Evolutionary conservation across 1,139 yeast genomes (phyloP).

Genomic region (Yamadazyma conglobata): DNA sequence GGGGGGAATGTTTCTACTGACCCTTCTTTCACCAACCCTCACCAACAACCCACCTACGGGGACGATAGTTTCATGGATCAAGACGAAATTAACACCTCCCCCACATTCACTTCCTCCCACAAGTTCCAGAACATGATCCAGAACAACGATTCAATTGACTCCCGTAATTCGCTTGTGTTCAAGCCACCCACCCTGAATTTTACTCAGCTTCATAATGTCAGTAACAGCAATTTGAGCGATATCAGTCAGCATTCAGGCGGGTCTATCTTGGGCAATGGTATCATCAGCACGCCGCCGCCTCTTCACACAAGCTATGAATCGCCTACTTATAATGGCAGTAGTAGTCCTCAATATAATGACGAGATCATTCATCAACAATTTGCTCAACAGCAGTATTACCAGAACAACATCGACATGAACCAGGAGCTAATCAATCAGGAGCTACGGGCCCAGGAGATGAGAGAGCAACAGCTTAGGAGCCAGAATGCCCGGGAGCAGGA

Average conservation of each 20-base stretch:
- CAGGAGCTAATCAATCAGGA: conserved; percentile 3
- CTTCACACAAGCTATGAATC: conserved; percentile 6
- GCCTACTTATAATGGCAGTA: conserved; percentile 1
- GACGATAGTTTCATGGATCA: conserved; percentile 44
- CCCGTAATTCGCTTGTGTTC: conserved; percentile 31
- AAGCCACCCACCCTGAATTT: conserved; percentile 38
- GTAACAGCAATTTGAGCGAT: conserved; percentile 35
- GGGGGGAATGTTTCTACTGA: background rate
- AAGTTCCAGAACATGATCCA: conserved; percentile 14
- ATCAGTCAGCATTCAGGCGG: conserved; percentile 13
- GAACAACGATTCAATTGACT: conserved; percentile 26
- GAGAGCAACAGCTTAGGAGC: conserved; percentile 2
- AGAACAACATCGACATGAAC: conserved; percentile 2
- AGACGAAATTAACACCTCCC: conserved; percentile 24
- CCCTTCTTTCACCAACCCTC: too few species aligned
- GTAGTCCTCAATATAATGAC: conserved; percentile 18
- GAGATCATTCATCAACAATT: conserved; percentile 16
- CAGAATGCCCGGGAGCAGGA: conserved; percentile 8
- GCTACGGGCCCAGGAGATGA: conserved; percentile 2
- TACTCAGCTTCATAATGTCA: conserved; percentile 41
- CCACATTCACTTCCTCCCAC: conserved; percentile 15
- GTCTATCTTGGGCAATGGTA: conserved; percentile 3
- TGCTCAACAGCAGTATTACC: conserved; percentile 16
- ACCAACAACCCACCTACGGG: background rate
- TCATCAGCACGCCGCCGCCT: conserved; percentile 16